Evolutionary conservation across 2,329 filamentous ascomycete genomes (phyloP), one percentile per base, ranked within the genome.

Genomic region (Tolypocladium guangdongense): DNA sequence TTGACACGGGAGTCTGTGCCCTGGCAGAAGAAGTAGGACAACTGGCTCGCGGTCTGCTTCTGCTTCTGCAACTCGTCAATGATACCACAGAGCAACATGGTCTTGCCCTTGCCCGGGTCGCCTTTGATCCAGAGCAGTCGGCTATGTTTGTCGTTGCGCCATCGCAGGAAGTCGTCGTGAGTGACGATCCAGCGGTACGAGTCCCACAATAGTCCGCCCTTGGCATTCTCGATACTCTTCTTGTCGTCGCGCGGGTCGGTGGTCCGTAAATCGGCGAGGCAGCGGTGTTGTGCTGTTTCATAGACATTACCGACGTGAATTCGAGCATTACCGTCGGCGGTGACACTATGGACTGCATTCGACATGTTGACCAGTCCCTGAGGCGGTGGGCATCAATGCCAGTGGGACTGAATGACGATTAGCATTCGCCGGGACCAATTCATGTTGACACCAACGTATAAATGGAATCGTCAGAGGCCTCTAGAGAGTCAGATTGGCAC

Each of bases 21-120:
- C 57, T 78, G 68, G 57, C 70, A 78, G 61, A 78, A 72, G 62
- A 74, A 74, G 55, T 46, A 59, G 14, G 55, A 50, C 38, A 70
- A 6, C n/a, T 30, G 2, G 20, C 6, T 46, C 12, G 39, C 8
- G 22, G 27, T 3, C 27, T 27, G 27, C 27, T 30, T 32, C 24
- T 32, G 20, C 14, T 48, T 45, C 36, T 52, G 14, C 20, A 57
- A 12, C 20, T 66, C 56, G 39, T 68, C 49, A 20, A 65, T 59
- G 51, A 65, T 63, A 38, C 62, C 61, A 35, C 58, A 64, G 8
- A 67, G 60, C 12, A 69, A 57, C 67, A 70, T 70, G 0, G 66
- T 70, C 56, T 71, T 71, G n/a, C 68, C 67, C 52, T 67, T 70
- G 20, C 66, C 66, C 1, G 66, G 64, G 35, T 64, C 62, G n/a